These are phyloP conservation scores for Teratosphaeria nubilosa DNA, from an alignment of 2,329 filamentous ascomycete genomes.

Conservation along the genomic window DNA sequence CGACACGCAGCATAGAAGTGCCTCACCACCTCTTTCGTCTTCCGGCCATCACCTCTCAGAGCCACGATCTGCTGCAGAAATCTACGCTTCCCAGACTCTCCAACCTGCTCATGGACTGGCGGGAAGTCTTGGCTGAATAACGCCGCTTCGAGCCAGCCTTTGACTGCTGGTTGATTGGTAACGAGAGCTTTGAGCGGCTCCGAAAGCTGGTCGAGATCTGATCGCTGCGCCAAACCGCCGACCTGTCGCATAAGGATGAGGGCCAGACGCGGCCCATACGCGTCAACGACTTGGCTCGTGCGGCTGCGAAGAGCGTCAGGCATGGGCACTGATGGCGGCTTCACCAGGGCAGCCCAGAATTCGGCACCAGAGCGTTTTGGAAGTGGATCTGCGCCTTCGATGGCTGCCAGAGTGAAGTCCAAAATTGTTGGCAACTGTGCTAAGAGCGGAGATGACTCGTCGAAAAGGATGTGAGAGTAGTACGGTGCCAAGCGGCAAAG, in stretches of 20 bases:
- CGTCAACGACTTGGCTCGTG: slow-evolving; percentile 36
- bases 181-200: slow-evolving; percentile 60
- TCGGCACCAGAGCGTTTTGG: slow-evolving; percentile 64
- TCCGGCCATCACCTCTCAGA: slow-evolving; percentile 50
- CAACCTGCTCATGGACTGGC: slow-evolving; percentile 40
- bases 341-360: slow-evolving; percentile 57
- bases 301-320: slow-evolving; percentile 10
- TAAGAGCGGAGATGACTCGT: slow-evolving; percentile 22
- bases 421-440: slow-evolving; percentile 58
- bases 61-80: slow-evolving; percentile 59
- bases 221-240: slow-evolving; percentile 57
- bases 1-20: slow-evolving; percentile 65
- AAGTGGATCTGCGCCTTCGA: slow-evolving; percentile 62
- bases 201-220: slow-evolving; percentile 60
- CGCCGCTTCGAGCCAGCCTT: slow-evolving; percentile 44
- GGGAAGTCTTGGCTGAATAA: slow-evolving; percentile 42
- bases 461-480: slow-evolving; percentile 52
- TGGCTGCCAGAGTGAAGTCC: slow-evolving; percentile 58
- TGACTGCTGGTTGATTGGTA: slow-evolving; percentile 17
- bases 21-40: slow-evolving; percentile 57
- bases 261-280: slow-evolving; percentile 53
- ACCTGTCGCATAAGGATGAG: slow-evolving; percentile 54
- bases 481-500: slow-evolving; percentile 53
- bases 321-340: slow-evolving; percentile 27
- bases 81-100: slow-evolving; percentile 47